Evolutionary conservation across 2,329 filamentous ascomycete genomes (phyloP).

Genomic region (Monosporascus ibericus): DNA sequence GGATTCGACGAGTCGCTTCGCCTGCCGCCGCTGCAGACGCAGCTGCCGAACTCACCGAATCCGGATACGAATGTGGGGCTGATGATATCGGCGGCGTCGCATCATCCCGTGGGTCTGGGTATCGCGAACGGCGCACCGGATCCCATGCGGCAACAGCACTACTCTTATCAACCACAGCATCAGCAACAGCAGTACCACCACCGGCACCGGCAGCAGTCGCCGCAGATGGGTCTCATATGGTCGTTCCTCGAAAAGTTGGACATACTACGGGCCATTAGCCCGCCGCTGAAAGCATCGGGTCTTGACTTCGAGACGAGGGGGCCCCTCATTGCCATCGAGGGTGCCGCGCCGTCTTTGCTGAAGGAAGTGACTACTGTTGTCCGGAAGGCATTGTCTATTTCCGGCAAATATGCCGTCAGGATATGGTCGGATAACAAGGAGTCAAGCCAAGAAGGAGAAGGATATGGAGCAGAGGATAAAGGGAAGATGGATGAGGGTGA

Average conservation of each 20-base stretch:
- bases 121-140: slow-evolving; percentile 8
- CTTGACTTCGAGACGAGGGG: slow-evolving; percentile 52
- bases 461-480: background rate
- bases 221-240: slow-evolving; percentile 36
- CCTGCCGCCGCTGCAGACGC: slow-evolving; percentile 47
- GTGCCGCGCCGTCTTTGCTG: slow-evolving; percentile 49
- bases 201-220: background rate
- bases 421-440: slow-evolving; percentile 35
- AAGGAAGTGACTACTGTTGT: slow-evolving; percentile 58
- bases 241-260: slow-evolving; percentile 70
- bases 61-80: slow-evolving; percentile 11
- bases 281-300: slow-evolving; percentile 46
- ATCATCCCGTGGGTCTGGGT: slow-evolving; percentile 11
- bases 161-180: slow-evolving; percentile 1
- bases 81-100: slow-evolving; percentile 3
- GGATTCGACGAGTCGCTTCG: slow-evolving; percentile 49
- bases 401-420: slow-evolving; percentile 39
- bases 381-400: slow-evolving; percentile 51
- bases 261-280: slow-evolving; percentile 69
- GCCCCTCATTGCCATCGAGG: slow-evolving; percentile 77
- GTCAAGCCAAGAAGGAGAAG: background rate
- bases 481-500: background rate
- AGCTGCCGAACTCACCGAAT: slow-evolving; percentile 23
- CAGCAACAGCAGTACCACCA: slow-evolving; percentile 1
- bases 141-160: background rate